A percentile compares a stretch with the other conserved stretches of the same genome.
Conservation (phyloP, 2,329 filamentous ascomycete genomes). For the Verticillium nonalfalfae region DNA sequence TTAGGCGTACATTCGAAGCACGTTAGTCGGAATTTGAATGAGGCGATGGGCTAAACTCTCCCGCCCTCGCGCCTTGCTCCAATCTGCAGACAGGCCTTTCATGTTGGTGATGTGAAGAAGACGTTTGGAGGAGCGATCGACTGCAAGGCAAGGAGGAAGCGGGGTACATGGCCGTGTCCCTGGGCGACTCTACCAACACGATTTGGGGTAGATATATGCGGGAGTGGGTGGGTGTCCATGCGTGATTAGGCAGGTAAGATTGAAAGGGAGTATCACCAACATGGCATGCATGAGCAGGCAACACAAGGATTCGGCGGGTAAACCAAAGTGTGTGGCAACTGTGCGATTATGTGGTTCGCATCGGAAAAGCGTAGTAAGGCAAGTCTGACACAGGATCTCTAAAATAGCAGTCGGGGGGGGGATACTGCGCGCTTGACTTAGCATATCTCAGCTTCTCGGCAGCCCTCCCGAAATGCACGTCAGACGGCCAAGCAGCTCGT, state of each 20-base stretch:
- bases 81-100: neutral
- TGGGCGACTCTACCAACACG: no score
- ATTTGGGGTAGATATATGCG: neutral
- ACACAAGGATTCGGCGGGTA: neutral
- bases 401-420: neutral
- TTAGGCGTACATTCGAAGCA: neutral
- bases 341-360: neutral
- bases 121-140: neutral
- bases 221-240: neutral
- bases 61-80: neutral
- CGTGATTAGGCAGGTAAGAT: neutral
- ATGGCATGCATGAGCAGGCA: neutral
- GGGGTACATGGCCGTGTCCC: neutral
- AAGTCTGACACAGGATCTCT: neutral
- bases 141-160: neutral
- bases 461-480: neutral
- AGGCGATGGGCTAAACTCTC: neutral
- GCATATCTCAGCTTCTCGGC: neutral
- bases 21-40: neutral
- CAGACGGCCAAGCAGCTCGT: neutral
- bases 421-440: neutral
- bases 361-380: neutral
- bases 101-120: neutral
- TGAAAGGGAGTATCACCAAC: neutral
- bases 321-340: neutral